These are phyloP conservation scores for Moricandia moricandioides DNA, from an alignment of 345 rosid species.

Conservation along the genomic window DNA sequence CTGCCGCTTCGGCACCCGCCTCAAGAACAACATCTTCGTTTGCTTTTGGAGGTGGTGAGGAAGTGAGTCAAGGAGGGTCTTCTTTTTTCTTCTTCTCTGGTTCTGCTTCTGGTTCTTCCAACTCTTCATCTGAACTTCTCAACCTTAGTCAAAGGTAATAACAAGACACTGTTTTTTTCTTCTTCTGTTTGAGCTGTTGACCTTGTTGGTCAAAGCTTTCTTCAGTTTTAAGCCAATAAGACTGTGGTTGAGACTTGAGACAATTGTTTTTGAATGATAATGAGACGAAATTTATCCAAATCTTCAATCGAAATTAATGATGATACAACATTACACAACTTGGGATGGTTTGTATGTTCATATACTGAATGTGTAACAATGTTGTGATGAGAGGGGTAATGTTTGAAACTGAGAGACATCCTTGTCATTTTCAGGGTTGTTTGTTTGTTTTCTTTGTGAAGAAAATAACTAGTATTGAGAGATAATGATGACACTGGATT, in stretches of 20 bases:
- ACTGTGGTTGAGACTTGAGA: conserved; percentile 22
- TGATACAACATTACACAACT: neutral
- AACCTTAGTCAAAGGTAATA: conserved; percentile 56
- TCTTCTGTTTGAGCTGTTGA: neutral
- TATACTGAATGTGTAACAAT: neutral
- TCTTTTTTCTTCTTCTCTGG: conserved; percentile 44
- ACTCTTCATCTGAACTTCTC: conserved; percentile 62
- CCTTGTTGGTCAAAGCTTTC: conserved; percentile 20
- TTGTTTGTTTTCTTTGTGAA: conserved; percentile 23
- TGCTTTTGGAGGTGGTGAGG: conserved; percentile 36
- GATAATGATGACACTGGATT: conserved; percentile 29
- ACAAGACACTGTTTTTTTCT: neutral
- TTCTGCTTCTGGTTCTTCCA: conserved; percentile 29
- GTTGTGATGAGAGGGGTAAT: conserved; percentile 31
- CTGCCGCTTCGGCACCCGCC: conserved; percentile 41
- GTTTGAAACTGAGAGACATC: conserved; percentile 38
- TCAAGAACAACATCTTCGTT: conserved; percentile 20
- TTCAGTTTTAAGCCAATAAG: conserved; percentile 15
- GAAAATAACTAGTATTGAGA: conserved; percentile 1
- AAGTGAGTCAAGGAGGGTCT: conserved; percentile 42
- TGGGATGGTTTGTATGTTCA: neutral
- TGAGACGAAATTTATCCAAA: neutral
- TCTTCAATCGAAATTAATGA: neutral
- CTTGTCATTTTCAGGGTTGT: conserved; percentile 20
- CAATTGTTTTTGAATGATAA: conserved; percentile 17